These are phyloP conservation scores for Mycena belliarum DNA, from an alignment of 768 basidiomycete species.

Conservation along the genomic window DNA sequence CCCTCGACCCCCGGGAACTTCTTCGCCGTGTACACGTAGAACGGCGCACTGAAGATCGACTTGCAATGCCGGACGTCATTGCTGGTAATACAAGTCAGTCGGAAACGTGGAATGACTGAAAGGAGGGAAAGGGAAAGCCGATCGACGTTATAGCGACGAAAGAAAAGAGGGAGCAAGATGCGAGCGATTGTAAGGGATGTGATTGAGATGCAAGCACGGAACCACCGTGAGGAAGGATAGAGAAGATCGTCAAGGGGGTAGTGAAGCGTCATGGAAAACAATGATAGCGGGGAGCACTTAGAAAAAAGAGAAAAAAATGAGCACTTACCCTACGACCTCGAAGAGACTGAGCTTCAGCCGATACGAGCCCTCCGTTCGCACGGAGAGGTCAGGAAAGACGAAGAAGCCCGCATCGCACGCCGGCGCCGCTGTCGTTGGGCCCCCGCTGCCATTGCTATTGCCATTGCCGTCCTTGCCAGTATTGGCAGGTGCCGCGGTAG, in stretches of 20 bases:
- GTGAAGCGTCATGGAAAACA: no score
- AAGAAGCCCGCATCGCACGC: slow-evolving; percentile 87
- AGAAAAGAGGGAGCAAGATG: no score
- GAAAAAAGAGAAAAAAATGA: no score
- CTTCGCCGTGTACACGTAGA: slow-evolving; percentile 95
- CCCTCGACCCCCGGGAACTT: slow-evolving; percentile 97
- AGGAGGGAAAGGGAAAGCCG: slow-evolving; percentile 33
- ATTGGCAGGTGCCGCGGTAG: slow-evolving; percentile 17
- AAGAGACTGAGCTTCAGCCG: slow-evolving; percentile 72
- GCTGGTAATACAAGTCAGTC: slow-evolving; percentile 36
- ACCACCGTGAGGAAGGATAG: no score
- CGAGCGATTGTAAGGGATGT: no score
- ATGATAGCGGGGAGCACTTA: no score
- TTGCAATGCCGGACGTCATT: slow-evolving; percentile 89
- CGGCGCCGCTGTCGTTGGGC: slow-evolving; percentile 23
- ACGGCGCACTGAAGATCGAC: slow-evolving; percentile 83
- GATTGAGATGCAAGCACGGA: no score
- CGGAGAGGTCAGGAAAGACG: slow-evolving; percentile 93
- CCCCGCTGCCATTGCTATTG: slow-evolving; percentile 20
- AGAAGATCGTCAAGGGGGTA: no score
- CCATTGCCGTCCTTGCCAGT: slow-evolving; percentile 43
- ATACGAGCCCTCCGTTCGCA: slow-evolving; percentile 91
- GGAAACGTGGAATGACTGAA: neutral
- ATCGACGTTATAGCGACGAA: no score
- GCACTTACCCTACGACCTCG: slow-evolving; percentile 80